Evolutionary conservation across 2,329 filamentous ascomycete genomes (phyloP).

Genomic region (Bretziella fagacearum): DNA sequence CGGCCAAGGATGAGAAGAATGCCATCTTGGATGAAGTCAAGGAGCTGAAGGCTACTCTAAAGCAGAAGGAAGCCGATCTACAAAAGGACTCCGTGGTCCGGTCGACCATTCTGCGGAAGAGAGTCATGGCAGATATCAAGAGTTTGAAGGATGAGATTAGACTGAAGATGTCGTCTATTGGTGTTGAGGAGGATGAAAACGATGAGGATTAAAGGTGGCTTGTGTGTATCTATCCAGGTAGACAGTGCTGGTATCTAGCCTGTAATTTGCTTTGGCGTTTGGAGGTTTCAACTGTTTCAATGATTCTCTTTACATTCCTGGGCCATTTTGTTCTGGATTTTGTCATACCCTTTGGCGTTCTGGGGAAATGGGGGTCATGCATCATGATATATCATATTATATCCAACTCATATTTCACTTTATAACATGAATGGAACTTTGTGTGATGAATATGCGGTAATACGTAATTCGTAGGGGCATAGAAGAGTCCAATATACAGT

Average conservation of each 20-base stretch:
- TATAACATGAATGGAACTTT: background rate
- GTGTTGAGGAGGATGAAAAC: slow-evolving; percentile 16
- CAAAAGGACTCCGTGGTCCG: slow-evolving; percentile 21
- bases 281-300: background rate
- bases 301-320: background rate
- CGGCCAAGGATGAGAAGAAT: slow-evolving; percentile 32
- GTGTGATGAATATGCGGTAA: background rate
- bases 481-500: background rate
- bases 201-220: background rate
- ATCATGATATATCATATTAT: background rate
- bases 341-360: background rate
- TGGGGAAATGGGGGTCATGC: background rate
- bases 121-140: slow-evolving; percentile 34
- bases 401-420: background rate
- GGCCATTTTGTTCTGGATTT: background rate
- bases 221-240: too few species aligned
- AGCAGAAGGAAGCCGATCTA: slow-evolving; percentile 28
- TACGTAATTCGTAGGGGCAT: background rate
- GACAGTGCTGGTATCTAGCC: too few species aligned
- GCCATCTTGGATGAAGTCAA: slow-evolving; percentile 39
- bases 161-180: slow-evolving; percentile 29
- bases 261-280: slow-evolving; percentile 2
- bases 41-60: slow-evolving; percentile 34
- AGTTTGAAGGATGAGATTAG: slow-evolving; percentile 29
- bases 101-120: slow-evolving; percentile 33